Conservation (phyloP, 2,329 filamentous ascomycete genomes). For the Alternaria tenuissima region DNA sequence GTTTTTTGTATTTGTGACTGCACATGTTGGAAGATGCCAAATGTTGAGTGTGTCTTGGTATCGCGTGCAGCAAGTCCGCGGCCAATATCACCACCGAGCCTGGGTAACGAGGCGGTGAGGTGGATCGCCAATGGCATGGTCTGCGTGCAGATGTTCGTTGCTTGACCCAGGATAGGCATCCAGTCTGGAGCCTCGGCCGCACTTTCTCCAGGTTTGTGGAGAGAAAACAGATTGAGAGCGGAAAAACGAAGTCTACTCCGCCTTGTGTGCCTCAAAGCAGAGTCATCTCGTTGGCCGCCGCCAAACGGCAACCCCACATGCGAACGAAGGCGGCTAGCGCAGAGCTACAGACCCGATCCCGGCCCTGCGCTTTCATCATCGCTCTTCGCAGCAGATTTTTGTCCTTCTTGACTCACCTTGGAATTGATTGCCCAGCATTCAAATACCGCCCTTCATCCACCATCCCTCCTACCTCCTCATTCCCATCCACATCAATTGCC, state of each 20-base stretch:
- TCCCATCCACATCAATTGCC: slow-evolving; percentile 17
- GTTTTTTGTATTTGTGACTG: not conserved
- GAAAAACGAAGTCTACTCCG: slow-evolving; percentile 18
- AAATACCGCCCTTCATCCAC: slow-evolving; percentile 35
- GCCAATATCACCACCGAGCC: not conserved
- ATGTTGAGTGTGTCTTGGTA: slow-evolving; percentile 3
- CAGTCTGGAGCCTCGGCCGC: slow-evolving; percentile 5
- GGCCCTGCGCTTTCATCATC: slow-evolving; percentile 44
- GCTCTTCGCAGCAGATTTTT: slow-evolving; percentile 39
- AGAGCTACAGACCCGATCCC: slow-evolving; percentile 33
- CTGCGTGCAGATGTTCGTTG: not conserved
- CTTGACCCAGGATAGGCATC: slow-evolving; percentile 2
- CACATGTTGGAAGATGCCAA: not conserved
- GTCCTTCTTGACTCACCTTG: slow-evolving; percentile 46
- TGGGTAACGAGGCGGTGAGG: not conserved
- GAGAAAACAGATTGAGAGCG: slow-evolving; percentile 14
- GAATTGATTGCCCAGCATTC: slow-evolving; percentile 28
- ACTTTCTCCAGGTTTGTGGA: slow-evolving; percentile 22
- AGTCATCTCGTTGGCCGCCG: slow-evolving; percentile 15
- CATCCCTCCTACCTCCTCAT: slow-evolving; percentile 18
- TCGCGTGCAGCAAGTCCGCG: not conserved
- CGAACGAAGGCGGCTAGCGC: slow-evolving; percentile 15
- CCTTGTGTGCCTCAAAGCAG: slow-evolving; percentile 14
- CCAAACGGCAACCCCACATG: slow-evolving; percentile 18
- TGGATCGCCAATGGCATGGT: slow-evolving; percentile 5